Percentiles rank a stretch among this genome's conserved stretches.
phyloP scores from a whole-genome alignment of 306 rosid species.

The Ormosia semicastrata region DNA sequence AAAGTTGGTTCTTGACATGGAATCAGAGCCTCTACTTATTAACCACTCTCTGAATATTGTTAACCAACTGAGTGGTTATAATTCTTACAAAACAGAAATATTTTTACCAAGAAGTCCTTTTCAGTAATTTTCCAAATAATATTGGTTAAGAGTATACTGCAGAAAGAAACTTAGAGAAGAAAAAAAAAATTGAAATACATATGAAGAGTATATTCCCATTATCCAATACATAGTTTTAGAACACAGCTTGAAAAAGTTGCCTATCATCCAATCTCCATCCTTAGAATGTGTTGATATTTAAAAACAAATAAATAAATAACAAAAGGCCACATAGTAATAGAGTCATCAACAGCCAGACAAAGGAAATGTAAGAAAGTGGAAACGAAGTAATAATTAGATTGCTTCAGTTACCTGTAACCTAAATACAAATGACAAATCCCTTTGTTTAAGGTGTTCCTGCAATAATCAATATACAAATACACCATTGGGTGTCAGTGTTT shows the following conservation, averaged over 20 bases:
- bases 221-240: not conserved
- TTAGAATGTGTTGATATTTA: not conserved
- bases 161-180: not conserved
- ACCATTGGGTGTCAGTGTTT: slow-evolving; percentile 17
- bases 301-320: not conserved
- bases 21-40: not conserved
- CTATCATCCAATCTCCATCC: not conserved
- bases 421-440: slow-evolving; percentile 91
- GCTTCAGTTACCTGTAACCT: slow-evolving; percentile 81
- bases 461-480: slow-evolving; percentile 30
- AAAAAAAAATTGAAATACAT: not conserved
- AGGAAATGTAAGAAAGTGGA: slow-evolving; percentile 10
- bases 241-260: not conserved
- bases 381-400: slow-evolving; percentile 2
- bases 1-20: too few species aligned
- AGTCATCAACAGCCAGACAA: not conserved
- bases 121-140: not conserved
- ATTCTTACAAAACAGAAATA: not conserved
- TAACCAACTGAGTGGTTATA: not conserved
- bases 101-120: not conserved
- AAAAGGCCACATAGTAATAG: not conserved
- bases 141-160: not conserved
- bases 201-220: not conserved
- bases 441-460: slow-evolving; percentile 91
- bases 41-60: slow-evolving; percentile 11